These are phyloP conservation scores for Fusarium austroafricanum DNA, from an alignment of 2,329 filamentous ascomycete species.

Conservation along the genomic window DNA sequence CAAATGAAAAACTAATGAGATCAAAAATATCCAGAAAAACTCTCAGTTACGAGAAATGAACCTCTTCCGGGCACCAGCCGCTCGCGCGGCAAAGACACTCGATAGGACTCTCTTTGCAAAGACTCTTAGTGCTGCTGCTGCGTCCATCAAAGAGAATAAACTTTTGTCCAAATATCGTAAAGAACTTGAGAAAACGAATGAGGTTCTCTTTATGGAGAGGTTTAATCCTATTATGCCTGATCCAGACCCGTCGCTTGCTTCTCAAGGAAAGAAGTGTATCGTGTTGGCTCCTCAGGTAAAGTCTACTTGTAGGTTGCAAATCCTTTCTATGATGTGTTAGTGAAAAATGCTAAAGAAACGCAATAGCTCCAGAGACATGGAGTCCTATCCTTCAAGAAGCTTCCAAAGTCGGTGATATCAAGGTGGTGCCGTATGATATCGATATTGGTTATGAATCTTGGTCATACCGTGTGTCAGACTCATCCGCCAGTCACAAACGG, in stretches of 20 bases:
- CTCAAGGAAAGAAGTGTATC: conserved; percentile 70
- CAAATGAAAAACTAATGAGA: conserved; percentile 9
- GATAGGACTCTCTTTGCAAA: conserved; percentile 87
- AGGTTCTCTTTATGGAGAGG: conserved; percentile 73
- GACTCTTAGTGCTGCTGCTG: conserved; percentile 80
- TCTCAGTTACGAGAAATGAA: conserved; percentile 59
- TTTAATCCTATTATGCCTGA: conserved; percentile 72
- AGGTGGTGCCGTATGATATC: conserved; percentile 79
- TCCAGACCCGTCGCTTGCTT: conserved; percentile 65
- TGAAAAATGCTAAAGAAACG: background rate
- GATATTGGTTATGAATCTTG: conserved; percentile 86
- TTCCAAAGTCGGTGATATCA: conserved; percentile 74
- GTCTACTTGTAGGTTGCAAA: conserved; percentile 57
- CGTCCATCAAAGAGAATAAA: conserved; percentile 78
- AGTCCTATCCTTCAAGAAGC: conserved; percentile 75
- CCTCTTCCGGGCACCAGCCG: conserved; percentile 79
- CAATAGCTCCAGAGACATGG: conserved; percentile 74
- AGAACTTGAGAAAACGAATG: conserved; percentile 71
- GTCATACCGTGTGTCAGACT: conserved; percentile 73
- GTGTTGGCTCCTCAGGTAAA: conserved; percentile 69
- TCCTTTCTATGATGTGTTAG: no score
- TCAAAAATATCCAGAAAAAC: conserved; percentile 40
- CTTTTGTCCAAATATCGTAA: conserved; percentile 79
- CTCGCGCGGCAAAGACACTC: conserved; percentile 81
- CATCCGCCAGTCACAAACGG: background rate